phyloP scores from a whole-genome alignment of 306 rosid genomes.

The Sphenostylis stenocarpa region DNA sequence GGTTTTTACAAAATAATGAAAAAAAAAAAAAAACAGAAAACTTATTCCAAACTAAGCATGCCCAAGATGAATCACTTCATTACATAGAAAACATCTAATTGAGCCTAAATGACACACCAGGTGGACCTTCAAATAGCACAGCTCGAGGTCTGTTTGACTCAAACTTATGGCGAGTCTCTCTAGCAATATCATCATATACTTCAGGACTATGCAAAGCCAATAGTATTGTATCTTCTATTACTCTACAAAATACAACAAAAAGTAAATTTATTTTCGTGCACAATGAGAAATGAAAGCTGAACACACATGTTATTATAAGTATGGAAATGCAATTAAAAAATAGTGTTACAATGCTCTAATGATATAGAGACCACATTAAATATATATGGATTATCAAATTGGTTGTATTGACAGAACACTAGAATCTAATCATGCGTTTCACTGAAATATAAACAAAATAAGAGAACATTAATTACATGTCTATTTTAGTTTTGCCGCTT shows the following conservation, averaged over 20 bases:
- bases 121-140: constrained; percentile 95
- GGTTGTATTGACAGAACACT: constrained; percentile 1
- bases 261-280: constrained; percentile 11
- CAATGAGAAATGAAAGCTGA: background rate
- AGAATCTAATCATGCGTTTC: constrained; percentile 11
- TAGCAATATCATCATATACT: constrained; percentile 87
- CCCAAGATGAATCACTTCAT: constrained; percentile 19
- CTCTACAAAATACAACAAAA: constrained; percentile 44
- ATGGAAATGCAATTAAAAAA: background rate
- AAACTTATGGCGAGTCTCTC: constrained; percentile 74
- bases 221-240: constrained; percentile 82
- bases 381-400: constrained; percentile 6
- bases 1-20: background rate
- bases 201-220: constrained; percentile 85
- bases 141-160: constrained; percentile 94
- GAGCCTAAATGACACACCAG: constrained; percentile 53
- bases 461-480: background rate
- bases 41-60: background rate
- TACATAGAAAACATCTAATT: background rate
- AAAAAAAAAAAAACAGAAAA: background rate
- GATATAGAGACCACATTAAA: background rate
- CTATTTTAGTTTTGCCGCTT: background rate
- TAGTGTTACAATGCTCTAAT: background rate
- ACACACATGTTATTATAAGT: background rate
- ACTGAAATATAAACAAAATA: background rate